A percentile compares a stretch with the other conserved stretches of the same genome.
These are phyloP conservation scores for Boletus sp. DNA, from an alignment of 768 basidiomycete genomes.

Conservation along the genomic window DNA sequence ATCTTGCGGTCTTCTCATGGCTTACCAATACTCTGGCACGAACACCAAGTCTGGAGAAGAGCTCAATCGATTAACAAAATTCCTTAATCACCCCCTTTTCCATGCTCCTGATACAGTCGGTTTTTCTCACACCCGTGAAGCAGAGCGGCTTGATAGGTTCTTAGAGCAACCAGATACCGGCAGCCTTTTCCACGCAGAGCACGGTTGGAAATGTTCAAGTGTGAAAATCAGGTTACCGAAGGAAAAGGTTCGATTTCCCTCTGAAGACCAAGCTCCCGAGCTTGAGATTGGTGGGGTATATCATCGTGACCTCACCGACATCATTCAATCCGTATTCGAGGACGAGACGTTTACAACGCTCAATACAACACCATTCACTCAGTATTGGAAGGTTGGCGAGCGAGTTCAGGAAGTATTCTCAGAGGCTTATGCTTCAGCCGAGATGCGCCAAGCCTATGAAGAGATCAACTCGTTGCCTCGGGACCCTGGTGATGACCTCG, in stretches of 20 bases:
- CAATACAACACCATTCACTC: background rate
- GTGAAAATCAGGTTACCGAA: conserved; percentile 4
- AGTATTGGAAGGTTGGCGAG: background rate
- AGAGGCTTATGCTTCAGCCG: background rate
- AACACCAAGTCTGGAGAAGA: conserved; percentile 26
- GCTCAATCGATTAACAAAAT: conserved; percentile 25
- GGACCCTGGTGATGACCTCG: background rate
- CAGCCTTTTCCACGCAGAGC: background rate
- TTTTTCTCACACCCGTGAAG: background rate
- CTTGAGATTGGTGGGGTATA: background rate
- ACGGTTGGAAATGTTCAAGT: conserved; percentile 1
- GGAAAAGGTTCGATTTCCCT: background rate
- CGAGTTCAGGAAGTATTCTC: background rate
- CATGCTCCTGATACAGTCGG: background rate
- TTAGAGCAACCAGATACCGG: background rate
- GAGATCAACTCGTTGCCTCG: background rate
- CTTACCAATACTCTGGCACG: conserved; percentile 31
- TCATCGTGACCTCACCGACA: background rate
- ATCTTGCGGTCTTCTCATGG: conserved; percentile 25
- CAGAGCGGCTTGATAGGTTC: background rate
- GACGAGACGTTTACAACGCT: background rate
- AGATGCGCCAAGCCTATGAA: background rate
- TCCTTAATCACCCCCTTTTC: conserved; percentile 23
- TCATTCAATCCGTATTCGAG: background rate
- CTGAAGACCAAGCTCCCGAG: background rate